phyloP scores from a whole-genome alignment of 176 grass and related monocot species.

The Oryza meyeriana region DNA sequence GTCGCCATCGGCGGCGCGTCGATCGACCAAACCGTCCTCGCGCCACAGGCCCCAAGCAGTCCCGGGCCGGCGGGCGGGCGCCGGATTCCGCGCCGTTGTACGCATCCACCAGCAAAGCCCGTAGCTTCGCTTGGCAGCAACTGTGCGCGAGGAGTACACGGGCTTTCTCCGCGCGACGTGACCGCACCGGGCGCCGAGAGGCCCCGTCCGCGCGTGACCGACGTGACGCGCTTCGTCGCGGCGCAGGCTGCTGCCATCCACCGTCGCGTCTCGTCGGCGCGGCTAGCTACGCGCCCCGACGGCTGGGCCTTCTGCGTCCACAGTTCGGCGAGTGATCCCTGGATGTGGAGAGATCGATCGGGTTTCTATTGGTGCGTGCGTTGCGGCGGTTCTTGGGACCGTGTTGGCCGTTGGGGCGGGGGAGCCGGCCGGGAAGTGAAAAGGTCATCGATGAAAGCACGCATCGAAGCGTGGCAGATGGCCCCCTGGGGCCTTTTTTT shows the following conservation, averaged over 20 bases:
- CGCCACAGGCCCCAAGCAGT: not conserved
- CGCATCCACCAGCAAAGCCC: not conserved
- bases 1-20: not conserved
- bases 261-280: conserved; percentile 27
- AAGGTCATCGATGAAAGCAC: not conserved
- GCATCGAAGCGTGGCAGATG: not conserved
- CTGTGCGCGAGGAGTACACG: not conserved
- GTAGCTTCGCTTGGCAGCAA: not conserved
- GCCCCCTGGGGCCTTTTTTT: not conserved
- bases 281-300: no score
- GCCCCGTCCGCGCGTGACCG: conserved; percentile 21
- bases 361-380: not conserved
- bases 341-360: not conserved
- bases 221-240: conserved; percentile 23
- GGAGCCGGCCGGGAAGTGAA: not conserved
- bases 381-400: not conserved
- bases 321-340: not conserved
- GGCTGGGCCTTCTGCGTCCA: not conserved
- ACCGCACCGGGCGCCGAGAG: not conserved
- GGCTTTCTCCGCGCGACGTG: conserved; percentile 9
- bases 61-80: not conserved
- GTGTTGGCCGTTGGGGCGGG: not conserved
- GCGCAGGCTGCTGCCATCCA: not conserved
- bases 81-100: conserved; percentile 17
- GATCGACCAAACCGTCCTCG: not conserved